Evolutionary conservation across 495 filamentous ascomycete genomes (phyloP), one percentile per base, ranked within the genome.

Genomic region (Xylaria palmicola): DNA sequence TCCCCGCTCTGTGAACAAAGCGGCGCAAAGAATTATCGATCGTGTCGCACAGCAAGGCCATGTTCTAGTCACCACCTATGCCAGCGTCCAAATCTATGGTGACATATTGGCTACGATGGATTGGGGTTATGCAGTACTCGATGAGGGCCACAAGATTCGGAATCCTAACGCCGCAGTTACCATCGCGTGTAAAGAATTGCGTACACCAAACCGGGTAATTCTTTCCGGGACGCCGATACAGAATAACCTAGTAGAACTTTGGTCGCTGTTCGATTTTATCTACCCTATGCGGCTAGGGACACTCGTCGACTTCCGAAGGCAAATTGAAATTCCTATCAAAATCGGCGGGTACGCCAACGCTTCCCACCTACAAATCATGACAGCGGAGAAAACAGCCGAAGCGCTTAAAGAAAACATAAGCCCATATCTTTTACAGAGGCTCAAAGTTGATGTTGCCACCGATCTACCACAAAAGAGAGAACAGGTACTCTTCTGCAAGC

Each of bases 201-300:
- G 86, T 32, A 98, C 94, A 6, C 81, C 86, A 3, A 93, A 98
- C 69, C 87, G 94, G 26, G 79, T 98, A 51, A 98, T 98, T 60
- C 79, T 98, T 5, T 97, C 94, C 0, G 94, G 94, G 7, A 98
- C 94, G 0, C 94, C 94, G 1, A 96, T 98, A 81, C 94, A 98
- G 74, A 98, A 98, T 70, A 97, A 97, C 64, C 81, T 98, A 12
- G 83, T 89, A n/a, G 94, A 98, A 68, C 79, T 98, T 2, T 98
- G 94, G 94, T 96, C 92, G 0, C 76, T 98, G 7, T 97, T 98
- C 67, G 94, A 98, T 70, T 98, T 97, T 67, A 86, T 97, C 56
- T 97, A 89, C 65, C 94, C 94, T 0, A 96, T 97, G 90, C 90
- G 91, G 32, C 79, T 98, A 10, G 94, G 94, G 0, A 97, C 89